phyloP scores from a whole-genome alignment of 371 early-diverging fungal genomes.

The Circinella umbellata region DNA sequence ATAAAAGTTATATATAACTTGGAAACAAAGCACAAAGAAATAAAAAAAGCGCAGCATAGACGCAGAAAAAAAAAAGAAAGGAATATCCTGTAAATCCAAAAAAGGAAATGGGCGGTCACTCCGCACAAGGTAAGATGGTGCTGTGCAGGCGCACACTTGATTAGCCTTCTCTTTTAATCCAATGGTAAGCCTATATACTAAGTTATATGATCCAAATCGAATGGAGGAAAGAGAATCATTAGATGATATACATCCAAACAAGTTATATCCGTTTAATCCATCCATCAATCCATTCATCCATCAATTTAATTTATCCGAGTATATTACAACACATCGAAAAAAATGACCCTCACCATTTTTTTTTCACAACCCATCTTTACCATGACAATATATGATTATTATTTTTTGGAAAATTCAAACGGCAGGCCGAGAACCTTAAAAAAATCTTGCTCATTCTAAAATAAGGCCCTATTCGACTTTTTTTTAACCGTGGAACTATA shows the following conservation, averaged over 20 bases:
- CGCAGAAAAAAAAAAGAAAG: not conserved
- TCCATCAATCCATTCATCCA: constrained; percentile 12
- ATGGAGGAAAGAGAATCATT: no score
- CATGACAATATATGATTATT: no score
- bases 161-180: not conserved
- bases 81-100: not conserved
- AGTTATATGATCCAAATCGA: not conserved
- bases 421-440: no score
- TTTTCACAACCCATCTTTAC: no score
- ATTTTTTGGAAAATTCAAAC: no score
- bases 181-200: constrained; percentile 8
- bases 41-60: not conserved
- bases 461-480: no score
- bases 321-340: not conserved
- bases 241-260: not conserved
- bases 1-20: no score
- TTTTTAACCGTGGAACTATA: no score
- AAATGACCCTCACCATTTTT: not conserved
- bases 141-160: not conserved
- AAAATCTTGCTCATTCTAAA: no score
- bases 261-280: constrained; percentile 10
- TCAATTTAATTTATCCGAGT: constrained; percentile 5
- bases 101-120: constrained; percentile 7
- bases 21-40: not conserved
- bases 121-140: not conserved